Conservation (phyloP, 2,329 filamentous ascomycete species). For the Chaetomiaceae sp. region DNA sequence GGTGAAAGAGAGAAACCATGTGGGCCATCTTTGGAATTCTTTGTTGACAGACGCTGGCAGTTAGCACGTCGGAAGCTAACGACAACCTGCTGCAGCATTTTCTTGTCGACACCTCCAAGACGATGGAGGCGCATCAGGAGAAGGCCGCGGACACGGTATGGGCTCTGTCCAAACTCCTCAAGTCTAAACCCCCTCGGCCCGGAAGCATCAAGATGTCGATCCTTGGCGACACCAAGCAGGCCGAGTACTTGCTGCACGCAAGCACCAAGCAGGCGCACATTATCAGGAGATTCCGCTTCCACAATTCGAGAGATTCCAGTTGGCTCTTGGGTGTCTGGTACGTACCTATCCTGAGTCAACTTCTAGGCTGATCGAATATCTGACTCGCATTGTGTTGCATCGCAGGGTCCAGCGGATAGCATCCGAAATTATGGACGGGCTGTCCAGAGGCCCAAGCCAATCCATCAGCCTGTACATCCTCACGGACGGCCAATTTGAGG, state of each 20-base stretch:
- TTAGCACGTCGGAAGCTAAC: too few species aligned
- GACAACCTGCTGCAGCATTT: background rate
- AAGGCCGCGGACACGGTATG: background rate
- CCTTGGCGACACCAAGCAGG: background rate
- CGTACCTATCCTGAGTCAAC: too few species aligned
- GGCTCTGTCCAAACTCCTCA: background rate
- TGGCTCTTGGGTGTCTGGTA: background rate
- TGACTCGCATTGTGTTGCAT: background rate
- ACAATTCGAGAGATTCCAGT: background rate
- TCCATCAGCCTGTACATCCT: conserved; percentile 7
- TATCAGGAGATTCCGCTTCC: background rate
- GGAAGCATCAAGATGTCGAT: background rate
- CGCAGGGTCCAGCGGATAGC: background rate
- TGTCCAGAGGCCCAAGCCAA: background rate
- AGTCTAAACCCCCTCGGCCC: background rate
- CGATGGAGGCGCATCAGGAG: background rate
- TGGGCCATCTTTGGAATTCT: too few species aligned
- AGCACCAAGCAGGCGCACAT: background rate
- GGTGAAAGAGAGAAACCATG: background rate
- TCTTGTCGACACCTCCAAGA: background rate
- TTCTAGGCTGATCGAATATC: too few species aligned
- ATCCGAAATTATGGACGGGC: background rate
- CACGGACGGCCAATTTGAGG: background rate
- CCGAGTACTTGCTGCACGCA: background rate
- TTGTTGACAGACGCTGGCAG: too few species aligned